Base-by-base conservation (phyloP, 2,329 filamentous ascomycete species). In the Colletotrichum orbiculare region DNA sequence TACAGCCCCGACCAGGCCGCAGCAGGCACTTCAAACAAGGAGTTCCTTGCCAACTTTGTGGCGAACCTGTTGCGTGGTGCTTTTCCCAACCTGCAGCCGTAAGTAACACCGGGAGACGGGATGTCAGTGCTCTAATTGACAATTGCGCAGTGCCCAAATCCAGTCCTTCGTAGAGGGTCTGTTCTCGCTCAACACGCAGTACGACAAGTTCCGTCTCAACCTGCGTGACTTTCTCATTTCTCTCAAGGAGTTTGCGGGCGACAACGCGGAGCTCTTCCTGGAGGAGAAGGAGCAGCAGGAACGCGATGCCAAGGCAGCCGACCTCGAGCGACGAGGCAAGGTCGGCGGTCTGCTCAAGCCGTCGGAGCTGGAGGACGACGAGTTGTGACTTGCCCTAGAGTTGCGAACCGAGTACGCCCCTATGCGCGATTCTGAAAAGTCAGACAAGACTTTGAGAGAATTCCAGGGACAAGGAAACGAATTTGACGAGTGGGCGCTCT, bases 201-300 rank as follows among this genome's bases (percentile, higher is more conserved):
- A 96, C 69, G 92, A 93, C 75, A 94, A 94, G 77, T 99, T 99
- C 89, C 97, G 97, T 77, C 88, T 97, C 60, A 94, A 96, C 73
- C 83, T 99, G 56, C 93, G 96, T 70, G 96, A 99, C 80, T 99
- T 99, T 87, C 82, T 99, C 71, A 97, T 99, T 73, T 96, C 94
- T 25, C 84, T 99, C 71, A 97, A 97, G 81, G 96, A 99, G 79
- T 99, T 98, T 68, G 90, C 93, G 1, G 96, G 93, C 56, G 96
- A 99, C 79, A 97, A 98, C 72, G 89, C 95, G 1, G 96, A 99
- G 75, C 85, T 99, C 9, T 99, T 91, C 78, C 89, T 92, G 4
- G 94, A 97, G 64, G 96, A 99, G 78, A 94, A 97, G 78, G 96
- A 99, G 79, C 91, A 96, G 77, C 93, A 94, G 69, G 91, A 95